Base-by-base conservation (phyloP, 75 land plant genomes). In the Pinus taeda region DNA sequence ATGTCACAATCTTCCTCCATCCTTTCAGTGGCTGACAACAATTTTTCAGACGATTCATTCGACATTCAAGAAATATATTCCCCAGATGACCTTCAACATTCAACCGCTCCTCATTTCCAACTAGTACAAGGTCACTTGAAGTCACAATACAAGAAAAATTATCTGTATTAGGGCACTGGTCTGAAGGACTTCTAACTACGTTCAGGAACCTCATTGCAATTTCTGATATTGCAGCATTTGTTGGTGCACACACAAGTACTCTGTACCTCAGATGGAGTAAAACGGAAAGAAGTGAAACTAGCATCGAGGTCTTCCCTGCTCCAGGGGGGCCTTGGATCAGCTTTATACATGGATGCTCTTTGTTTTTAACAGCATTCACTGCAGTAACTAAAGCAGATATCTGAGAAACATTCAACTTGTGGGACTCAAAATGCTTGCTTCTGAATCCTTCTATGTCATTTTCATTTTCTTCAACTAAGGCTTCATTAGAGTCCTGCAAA, bases 301-400 rank as follows among this genome's bases (percentile, higher is more conserved):
- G 57, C 4, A 92, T 90, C 37, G 92, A 88, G 3, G 98, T 95
- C 61, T 95, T 95, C 30, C 98, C 95, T 14, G 93, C 88, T 15
- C 95, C 90, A 0, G 91, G 89, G 7, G 95, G 93, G 1, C 93
- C 95, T 90, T 93, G 93, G 61, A 94, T 88, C 13, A 94, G 89
- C 58, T 88, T 78, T 20, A 90, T 83, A 15, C n/a, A 26, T 29
- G 74, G 71, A 56, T 57, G 33, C 56, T 76, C 73, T 24, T 61
- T 33, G 60, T 81, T 80, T 39, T 77, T 71, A 45, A 73, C 66
- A 24, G 26, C 55, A 58, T 60, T 65, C 15, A 88, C 49, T 49
- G 76, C 60, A 49, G 20, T 61, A 53, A 58, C 26, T 21, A 90
- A 59, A 15, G 95, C 93, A 26, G 53, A 83, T 21, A 56, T 21